These are phyloP conservation scores for Brasenia schreberi DNA, from an alignment of 164 flowering plant genomes.

Conservation along the genomic window DNA sequence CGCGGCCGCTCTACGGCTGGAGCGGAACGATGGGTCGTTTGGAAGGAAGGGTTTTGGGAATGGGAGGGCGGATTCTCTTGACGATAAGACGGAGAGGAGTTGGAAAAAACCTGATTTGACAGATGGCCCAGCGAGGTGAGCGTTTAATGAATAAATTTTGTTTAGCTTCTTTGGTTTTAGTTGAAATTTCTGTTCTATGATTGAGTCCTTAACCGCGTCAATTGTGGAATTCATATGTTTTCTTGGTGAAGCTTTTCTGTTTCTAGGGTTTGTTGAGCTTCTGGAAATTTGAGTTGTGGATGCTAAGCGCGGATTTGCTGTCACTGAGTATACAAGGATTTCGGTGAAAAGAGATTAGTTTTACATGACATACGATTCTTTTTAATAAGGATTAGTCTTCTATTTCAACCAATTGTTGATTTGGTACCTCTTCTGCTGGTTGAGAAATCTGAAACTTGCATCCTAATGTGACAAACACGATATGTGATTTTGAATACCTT, in stretches of 20 bases:
- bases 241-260: background rate
- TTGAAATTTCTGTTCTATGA: background rate
- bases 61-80: constrained; percentile 18
- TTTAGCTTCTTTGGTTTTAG: background rate
- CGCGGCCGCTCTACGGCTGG: constrained; percentile 8
- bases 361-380: no score
- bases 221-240: no score
- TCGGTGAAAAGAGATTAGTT: no score
- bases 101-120: constrained; percentile 59
- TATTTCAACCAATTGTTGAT: no score
- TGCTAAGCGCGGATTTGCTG: no score
- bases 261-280: background rate
- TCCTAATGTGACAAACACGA: no score
- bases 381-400: no score
- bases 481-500: no score
- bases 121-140: constrained; percentile 24
- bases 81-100: constrained; percentile 26
- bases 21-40: constrained; percentile 1
- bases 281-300: background rate
- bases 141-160: background rate
- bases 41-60: constrained; percentile 36
- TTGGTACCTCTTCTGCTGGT: no score
- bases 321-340: no score
- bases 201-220: no score
- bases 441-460: no score